Conservation (phyloP, 331 rosid species). For the Quercus lobata region DNA sequence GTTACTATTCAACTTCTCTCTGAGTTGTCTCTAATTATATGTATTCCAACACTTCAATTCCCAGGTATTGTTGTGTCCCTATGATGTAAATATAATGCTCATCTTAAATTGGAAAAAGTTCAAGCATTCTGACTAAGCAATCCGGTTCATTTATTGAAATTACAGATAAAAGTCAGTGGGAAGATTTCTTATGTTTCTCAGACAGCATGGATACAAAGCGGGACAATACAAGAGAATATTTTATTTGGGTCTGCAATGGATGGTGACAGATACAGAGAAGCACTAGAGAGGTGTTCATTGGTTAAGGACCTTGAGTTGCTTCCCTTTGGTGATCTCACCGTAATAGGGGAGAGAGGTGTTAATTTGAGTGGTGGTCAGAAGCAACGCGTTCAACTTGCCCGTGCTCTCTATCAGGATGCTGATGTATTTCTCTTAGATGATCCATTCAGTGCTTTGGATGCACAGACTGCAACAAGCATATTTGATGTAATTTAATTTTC, state of each 20-base stretch:
- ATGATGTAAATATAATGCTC: neutral
- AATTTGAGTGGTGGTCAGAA: conserved; percentile 90
- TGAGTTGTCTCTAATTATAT: neutral
- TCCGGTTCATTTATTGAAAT: neutral
- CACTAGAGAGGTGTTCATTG: conserved; percentile 65
- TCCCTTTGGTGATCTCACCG: conserved; percentile 75
- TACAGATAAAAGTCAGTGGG: conserved; percentile 44
- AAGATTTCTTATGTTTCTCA: conserved; percentile 58
- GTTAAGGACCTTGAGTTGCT: conserved; percentile 69
- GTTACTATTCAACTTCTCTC: neutral
- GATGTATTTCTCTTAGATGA: conserved; percentile 84
- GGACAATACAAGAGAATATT: conserved; percentile 51
- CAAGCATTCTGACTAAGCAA: neutral
- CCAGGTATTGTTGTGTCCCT: neutral
- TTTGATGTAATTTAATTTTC: conserved; percentile 42
- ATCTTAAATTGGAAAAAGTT: neutral
- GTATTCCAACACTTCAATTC: neutral
- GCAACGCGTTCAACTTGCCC: conserved; percentile 87
- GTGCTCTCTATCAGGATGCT: conserved; percentile 79
- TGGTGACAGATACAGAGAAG: conserved; percentile 46
- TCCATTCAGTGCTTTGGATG: conserved; percentile 92
- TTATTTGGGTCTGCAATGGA: conserved; percentile 64
- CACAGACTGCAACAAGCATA: conserved; percentile 78
- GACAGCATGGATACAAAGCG: conserved; percentile 59
- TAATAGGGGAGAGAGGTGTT: conserved; percentile 87